Evolutionary conservation across 2,329 filamentous ascomycete genomes (phyloP).

Genomic region (Penicillium sp.): DNA sequence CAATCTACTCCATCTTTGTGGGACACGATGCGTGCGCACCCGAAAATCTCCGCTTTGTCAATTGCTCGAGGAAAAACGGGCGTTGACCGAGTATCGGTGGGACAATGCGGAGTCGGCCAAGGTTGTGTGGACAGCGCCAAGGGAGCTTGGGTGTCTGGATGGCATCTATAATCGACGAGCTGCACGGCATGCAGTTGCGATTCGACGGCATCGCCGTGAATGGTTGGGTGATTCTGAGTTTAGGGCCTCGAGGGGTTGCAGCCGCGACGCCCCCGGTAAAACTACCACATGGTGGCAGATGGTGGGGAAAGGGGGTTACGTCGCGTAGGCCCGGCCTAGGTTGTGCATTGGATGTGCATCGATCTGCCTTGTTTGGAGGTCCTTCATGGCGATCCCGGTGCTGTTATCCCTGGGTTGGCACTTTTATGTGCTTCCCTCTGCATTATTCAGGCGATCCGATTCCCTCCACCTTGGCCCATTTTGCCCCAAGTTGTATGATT

Average conservation of each 20-base stretch:
- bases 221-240: neutral
- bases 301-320: neutral
- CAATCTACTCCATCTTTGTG: neutral
- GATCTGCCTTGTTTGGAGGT: neutral
- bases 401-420: neutral
- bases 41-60: slow-evolving; percentile 1
- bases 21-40: neutral
- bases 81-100: slow-evolving; percentile 17
- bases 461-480: neutral
- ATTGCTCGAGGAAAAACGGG: neutral
- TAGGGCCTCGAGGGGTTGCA: neutral
- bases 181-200: slow-evolving; percentile 7
- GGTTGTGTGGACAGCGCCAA: slow-evolving; percentile 21
- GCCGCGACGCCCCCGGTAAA: slow-evolving; percentile 1
- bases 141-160: slow-evolving; percentile 26
- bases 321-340: neutral
- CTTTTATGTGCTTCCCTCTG: neutral
- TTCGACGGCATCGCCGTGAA: slow-evolving; percentile 18
- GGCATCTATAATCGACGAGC: neutral
- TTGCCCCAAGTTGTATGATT: neutral
- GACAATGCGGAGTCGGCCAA: slow-evolving; percentile 18
- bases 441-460: neutral
- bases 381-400: neutral
- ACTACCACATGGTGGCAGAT: slow-evolving; percentile 3
- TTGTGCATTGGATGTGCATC: neutral